phyloP scores from a whole-genome alignment of 208 protist species.

The Polymyxa betae region DNA sequence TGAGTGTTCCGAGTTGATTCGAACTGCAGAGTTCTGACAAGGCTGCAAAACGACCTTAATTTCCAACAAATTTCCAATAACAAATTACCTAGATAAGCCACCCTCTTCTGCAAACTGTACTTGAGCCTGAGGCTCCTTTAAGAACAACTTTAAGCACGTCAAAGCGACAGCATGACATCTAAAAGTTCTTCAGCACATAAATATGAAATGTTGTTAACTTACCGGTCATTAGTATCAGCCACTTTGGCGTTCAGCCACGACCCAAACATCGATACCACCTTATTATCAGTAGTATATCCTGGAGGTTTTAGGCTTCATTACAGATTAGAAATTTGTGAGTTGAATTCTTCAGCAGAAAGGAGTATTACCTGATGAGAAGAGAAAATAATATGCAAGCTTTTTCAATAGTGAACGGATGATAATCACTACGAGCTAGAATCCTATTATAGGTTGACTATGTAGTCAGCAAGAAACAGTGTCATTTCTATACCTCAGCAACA shows the following conservation, averaged over 20 bases:
- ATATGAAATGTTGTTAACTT: background rate
- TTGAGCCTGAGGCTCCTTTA: background rate
- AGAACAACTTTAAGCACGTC: background rate
- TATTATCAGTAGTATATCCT: background rate
- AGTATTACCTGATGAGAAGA: background rate
- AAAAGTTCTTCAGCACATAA: background rate
- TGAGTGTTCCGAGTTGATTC: constrained; percentile 26
- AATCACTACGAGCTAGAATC: background rate
- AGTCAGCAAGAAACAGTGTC: background rate
- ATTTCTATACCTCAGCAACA: background rate
- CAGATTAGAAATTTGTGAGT: background rate
- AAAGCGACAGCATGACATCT: constrained; percentile 2
- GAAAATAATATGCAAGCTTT: background rate
- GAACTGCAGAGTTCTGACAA: background rate
- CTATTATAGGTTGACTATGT: background rate
- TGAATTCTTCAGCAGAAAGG: background rate
- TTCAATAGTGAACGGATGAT: background rate
- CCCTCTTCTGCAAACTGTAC: constrained; percentile 12
- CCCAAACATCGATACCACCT: background rate
- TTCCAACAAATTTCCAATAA: background rate
- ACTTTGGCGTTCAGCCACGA: constrained; percentile 8
- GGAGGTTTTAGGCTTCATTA: background rate
- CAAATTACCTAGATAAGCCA: background rate
- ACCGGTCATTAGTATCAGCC: constrained; percentile 4
- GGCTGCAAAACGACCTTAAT: background rate